Evolutionary conservation across 257 asterid genomes (phyloP), one percentile per base, ranked within the genome.

Genomic region (Ehretia macrophylla): DNA sequence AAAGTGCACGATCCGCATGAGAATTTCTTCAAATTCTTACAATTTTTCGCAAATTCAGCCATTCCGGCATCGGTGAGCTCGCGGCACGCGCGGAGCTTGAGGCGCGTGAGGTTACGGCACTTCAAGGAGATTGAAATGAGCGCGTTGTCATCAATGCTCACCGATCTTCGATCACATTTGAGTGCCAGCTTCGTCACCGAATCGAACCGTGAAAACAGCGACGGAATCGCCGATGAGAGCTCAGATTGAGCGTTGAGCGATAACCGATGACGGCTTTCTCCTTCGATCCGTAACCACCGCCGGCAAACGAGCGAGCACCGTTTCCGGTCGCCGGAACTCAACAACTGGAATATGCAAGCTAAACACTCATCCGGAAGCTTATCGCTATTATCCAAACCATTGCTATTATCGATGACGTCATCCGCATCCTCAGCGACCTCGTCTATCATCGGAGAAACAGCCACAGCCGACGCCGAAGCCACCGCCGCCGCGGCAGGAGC

Each of bases 131-230:
- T 88, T 38, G 73, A 67, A 54, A 79, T 56, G 61, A 91, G 58
- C 54, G 81, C 82, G 2, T 79, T 90, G 56, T 91, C 98, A 32
- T 68, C 59, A 16, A 91, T 82, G 69, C 95, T 84, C 5, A 75
- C 74, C 54, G 97, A 88, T 86, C 90, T 82, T 68, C 98, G 97
- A 67, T 91, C 96, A 55, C 97, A 85, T 81, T 88, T 88, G 8
- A 91, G 75, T 10, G 85, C 95, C 8, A 91, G 90, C 70, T 91
- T 91, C 5, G 97, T 81, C 13, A 91, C 81, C 23, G 95, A 49
- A 59, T 91, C 96, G 67, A 88, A 91, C 5, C 98, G 90, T 5
- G 77, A 13, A 64, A 88, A 81, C 19, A 91, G 59, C 19, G 71
- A 70, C 1, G 89, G 83, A 6, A 83, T 48, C 3, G 65, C 67